Percentiles rank a stretch among this genome's conserved stretches.
These are phyloP conservation scores for Babesia ovis DNA, from an alignment of 169 alveolate species.

Conservation along the genomic window DNA sequence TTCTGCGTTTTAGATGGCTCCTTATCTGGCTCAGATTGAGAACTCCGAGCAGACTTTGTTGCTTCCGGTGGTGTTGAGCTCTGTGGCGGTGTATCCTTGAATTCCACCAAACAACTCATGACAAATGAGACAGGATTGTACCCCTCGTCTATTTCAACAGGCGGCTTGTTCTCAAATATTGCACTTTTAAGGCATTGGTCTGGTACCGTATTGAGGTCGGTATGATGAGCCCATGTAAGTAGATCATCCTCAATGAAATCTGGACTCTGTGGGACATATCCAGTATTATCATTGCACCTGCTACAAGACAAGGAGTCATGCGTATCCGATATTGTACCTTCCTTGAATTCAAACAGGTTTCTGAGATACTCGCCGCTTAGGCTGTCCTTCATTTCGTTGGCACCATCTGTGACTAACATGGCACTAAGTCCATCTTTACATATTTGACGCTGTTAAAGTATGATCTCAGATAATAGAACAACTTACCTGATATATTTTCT, in stretches of 20 bases:
- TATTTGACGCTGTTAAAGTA: conserved; percentile 66
- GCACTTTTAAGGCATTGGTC: conserved; percentile 67
- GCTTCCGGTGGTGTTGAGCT: neutral
- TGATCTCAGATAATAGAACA: conserved; percentile 62
- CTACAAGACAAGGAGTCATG: conserved; percentile 80
- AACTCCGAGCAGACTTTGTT: neutral
- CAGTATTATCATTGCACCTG: conserved; percentile 63
- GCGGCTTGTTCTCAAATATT: conserved; percentile 60
- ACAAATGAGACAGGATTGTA: conserved; percentile 69
- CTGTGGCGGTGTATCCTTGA: conserved; percentile 23
- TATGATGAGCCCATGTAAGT: conserved; percentile 79
- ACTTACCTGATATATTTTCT: conserved; percentile 87
- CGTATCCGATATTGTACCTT: conserved; percentile 77
- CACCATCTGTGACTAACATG: conserved; percentile 86
- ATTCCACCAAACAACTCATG: conserved; percentile 75
- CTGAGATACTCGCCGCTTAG: conserved; percentile 80
- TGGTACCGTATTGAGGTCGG: conserved; percentile 72
- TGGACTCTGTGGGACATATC: conserved; percentile 40
- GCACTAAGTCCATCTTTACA: conserved; percentile 83
- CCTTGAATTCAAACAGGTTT: conserved; percentile 76
- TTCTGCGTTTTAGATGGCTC: neutral
- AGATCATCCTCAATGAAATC: conserved; percentile 69
- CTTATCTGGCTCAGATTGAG: neutral
- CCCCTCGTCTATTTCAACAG: conserved; percentile 26
- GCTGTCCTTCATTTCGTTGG: conserved; percentile 72